A percentile compares a stretch with the other conserved stretches of the same genome.
These are phyloP conservation scores for Tarenaya hassleriana DNA, from an alignment of 345 rosid genomes.

Conservation along the genomic window DNA sequence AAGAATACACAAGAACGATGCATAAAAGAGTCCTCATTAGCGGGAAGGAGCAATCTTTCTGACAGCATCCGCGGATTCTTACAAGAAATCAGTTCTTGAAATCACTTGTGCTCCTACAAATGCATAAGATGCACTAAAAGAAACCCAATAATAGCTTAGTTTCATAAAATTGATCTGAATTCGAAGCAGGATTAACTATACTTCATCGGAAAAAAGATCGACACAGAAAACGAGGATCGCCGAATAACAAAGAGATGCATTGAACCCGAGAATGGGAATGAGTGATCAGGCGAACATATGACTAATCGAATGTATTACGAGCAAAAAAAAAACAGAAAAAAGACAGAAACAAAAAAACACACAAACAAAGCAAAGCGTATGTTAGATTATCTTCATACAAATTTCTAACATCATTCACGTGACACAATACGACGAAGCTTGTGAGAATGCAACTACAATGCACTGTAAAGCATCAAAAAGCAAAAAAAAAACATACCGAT, in stretches of 20 bases:
- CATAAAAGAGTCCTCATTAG: too few species aligned
- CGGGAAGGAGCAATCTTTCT: too few species aligned
- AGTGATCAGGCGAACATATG: too few species aligned
- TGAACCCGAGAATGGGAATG: neutral
- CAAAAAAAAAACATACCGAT: slow-evolving; percentile 17
- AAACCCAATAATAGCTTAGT: neutral
- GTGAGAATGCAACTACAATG: slow-evolving; percentile 23
- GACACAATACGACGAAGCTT: slow-evolving; percentile 26
- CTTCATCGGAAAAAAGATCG: neutral
- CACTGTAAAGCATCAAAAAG: neutral
- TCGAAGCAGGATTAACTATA: slow-evolving; percentile 1
- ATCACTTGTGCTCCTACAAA: too few species aligned
- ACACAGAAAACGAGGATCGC: too few species aligned
- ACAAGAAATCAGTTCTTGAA: too few species aligned
- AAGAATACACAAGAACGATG: too few species aligned
- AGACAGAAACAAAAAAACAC: neutral
- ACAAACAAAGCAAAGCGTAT: neutral
- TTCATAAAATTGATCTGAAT: neutral
- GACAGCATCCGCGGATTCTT: too few species aligned
- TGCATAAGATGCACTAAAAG: slow-evolving; percentile 8
- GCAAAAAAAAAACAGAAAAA: neutral
- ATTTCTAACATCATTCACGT: slow-evolving; percentile 6
- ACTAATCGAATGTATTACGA: too few species aligned
- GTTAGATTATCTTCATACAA: neutral
- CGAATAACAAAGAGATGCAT: slow-evolving; percentile 8